These are phyloP conservation scores for Theobroma cacao DNA, from an alignment of 345 rosid genomes.

Conservation along the genomic window DNA sequence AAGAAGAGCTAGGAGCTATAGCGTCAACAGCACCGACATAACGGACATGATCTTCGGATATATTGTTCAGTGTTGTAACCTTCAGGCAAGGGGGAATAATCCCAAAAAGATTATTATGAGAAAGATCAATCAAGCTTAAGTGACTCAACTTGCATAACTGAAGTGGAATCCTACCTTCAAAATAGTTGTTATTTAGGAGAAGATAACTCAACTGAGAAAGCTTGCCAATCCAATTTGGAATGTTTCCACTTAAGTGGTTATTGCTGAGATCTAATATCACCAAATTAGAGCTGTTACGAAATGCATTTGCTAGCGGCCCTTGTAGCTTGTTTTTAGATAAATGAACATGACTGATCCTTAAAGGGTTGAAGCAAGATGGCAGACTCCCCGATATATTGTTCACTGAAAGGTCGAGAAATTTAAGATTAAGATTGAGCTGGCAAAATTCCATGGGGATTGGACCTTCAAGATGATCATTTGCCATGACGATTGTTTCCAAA, in stretches of 20 bases:
- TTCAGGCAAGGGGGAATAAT: conserved; percentile 7
- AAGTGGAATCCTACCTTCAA: conserved; percentile 21
- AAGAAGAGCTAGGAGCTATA: accelerated
- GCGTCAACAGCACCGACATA: accelerated
- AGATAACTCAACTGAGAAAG: conserved; percentile 10
- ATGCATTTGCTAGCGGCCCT: not conserved
- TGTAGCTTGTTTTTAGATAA: conserved; percentile 1
- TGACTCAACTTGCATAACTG: conserved; percentile 12
- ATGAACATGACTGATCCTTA: not conserved
- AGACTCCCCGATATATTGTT: conserved; percentile 12
- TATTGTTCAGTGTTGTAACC: not conserved
- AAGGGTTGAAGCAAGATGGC: not conserved
- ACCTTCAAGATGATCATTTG: conserved; percentile 10
- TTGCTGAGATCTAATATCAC: conserved; percentile 8
- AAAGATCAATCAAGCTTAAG: conserved; percentile 26
- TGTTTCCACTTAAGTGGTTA: not conserved
- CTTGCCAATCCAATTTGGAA: not conserved
- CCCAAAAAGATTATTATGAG: conserved; percentile 18
- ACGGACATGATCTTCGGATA: not conserved
- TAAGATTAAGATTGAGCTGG: conserved; percentile 6
- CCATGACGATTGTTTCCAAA: not conserved
- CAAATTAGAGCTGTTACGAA: not conserved
- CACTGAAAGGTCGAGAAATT: conserved; percentile 9
- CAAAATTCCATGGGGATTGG: conserved; percentile 8
- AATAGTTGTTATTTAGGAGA: conserved; percentile 12